These are phyloP conservation scores for Botrytis fragariae DNA, from an alignment of 2,329 filamentous ascomycete genomes.

Conservation along the genomic window DNA sequence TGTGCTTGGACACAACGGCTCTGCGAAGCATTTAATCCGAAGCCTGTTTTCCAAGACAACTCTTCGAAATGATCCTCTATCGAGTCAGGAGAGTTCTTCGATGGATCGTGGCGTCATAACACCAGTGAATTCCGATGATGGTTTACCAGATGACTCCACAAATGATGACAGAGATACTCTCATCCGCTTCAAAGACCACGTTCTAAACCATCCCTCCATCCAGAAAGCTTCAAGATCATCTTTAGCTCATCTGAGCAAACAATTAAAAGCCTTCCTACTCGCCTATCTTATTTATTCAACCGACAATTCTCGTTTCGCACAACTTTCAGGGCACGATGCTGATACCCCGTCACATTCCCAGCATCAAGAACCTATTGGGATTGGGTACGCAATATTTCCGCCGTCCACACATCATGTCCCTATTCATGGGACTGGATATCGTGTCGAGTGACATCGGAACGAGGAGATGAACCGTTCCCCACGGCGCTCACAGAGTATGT, in stretches of 20 bases:
- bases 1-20: background rate
- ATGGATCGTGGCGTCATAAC: background rate
- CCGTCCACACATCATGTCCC: slow-evolving; percentile 12
- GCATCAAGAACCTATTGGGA: background rate
- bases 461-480: background rate
- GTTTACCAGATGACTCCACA: background rate
- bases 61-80: background rate
- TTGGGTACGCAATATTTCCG: slow-evolving; percentile 7
- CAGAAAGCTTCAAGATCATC: background rate
- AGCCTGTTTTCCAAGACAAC: background rate
- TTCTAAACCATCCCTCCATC: background rate
- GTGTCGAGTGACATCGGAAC: background rate
- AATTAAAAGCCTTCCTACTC: background rate
- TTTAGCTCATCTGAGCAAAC: background rate
- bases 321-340: background rate
- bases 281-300: background rate
- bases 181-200: background rate
- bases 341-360: background rate
- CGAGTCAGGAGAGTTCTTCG: background rate
- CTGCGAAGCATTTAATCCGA: background rate
- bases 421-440: slow-evolving; percentile 16
- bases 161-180: background rate
- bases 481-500: slow-evolving; percentile 12
- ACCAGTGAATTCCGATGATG: background rate
- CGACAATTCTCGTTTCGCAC: background rate